These are phyloP conservation scores for Epichloe scottii DNA, from an alignment of 2,329 filamentous ascomycete genomes.

Conservation along the genomic window DNA sequence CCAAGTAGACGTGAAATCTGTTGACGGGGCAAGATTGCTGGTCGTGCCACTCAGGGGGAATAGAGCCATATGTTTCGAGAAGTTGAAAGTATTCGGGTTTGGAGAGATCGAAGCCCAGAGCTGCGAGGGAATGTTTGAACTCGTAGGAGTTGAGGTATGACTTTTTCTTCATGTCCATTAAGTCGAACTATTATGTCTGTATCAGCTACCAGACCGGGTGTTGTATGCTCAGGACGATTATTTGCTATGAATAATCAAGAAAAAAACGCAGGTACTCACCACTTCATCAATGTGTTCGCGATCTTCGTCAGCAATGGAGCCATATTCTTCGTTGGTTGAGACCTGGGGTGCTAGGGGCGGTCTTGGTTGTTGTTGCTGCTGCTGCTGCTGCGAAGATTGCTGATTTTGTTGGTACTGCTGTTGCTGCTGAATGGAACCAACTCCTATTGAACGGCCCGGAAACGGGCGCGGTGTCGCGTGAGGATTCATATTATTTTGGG, in stretches of 20 bases:
- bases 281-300: constrained; percentile 89
- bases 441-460: constrained; percentile 21
- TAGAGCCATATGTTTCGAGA: constrained; percentile 68
- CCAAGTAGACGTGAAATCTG: constrained; percentile 37
- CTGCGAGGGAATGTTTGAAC: constrained; percentile 90
- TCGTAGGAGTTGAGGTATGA: constrained; percentile 94
- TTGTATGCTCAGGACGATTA: background rate
- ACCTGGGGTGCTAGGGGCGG: constrained; percentile 23
- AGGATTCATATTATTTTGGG: constrained; percentile 19
- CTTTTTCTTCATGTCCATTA: constrained; percentile 96
- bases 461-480: constrained; percentile 27
- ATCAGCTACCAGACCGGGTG: background rate
- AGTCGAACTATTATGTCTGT: constrained; percentile 52
- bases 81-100: constrained; percentile 75
- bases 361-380: constrained; percentile 10
- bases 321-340: constrained; percentile 26
- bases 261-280: constrained; percentile 38
- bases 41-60: constrained; percentile 46
- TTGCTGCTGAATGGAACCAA: constrained; percentile 18
- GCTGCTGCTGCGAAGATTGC: constrained; percentile 13
- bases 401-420: constrained; percentile 21
- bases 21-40: constrained; percentile 29
- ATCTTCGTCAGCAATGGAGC: constrained; percentile 67
- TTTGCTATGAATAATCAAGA: too few species aligned
- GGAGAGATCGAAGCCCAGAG: constrained; percentile 82